Evolutionary conservation across 495 filamentous ascomycete species (phyloP), one percentile per base, ranked within the genome.

Genomic region (Annulohypoxylon bovei): DNA sequence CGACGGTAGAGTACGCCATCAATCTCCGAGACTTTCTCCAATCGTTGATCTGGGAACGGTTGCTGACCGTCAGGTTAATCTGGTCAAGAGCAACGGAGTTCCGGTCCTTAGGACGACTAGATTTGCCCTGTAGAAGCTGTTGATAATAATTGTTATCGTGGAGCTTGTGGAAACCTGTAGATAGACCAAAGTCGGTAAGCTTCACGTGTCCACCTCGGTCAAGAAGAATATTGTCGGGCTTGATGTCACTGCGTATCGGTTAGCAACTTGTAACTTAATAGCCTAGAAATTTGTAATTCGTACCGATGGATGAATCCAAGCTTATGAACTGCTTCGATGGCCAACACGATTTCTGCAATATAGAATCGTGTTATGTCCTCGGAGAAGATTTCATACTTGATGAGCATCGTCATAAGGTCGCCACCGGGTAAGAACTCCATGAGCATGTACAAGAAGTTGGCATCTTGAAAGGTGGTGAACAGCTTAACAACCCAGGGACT

Each of bases 331-430:
- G 95, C 94, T 75, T 99, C 96, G 68, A 99, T 97, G 7, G 95
- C 96, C 80, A 98, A 87, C 20, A 97, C 92, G 74, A 98, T 94
- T 80, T 99, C 94, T 23, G 96, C 95, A 88, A 99, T 98, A 81
- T 99, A 99, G 83, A 99, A 99, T 14, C 96, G 89, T 32, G 95
- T 99, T 71, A 99, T 97, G 65, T 98, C 95, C 77, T 98, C 94
- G 0, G 93, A 96, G 81, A 99, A 99, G 74, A 99, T 97, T 79
- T 99, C 95, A 76, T 99, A 98, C 84, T 98, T 98, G 82, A 99
- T 99, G 72, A 99, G 86, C 95, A 99, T 99, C 32, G 95, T 99
- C 95, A 99, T 99, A 76, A 99, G 80, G 84, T 99, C 95, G 75
- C 95, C 95, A 77, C 95, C 95, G 12, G 95, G 95, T 73, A 98